These are phyloP conservation scores for Vigna radiata DNA, from an alignment of 306 rosid genomes.

Conservation along the genomic window DNA sequence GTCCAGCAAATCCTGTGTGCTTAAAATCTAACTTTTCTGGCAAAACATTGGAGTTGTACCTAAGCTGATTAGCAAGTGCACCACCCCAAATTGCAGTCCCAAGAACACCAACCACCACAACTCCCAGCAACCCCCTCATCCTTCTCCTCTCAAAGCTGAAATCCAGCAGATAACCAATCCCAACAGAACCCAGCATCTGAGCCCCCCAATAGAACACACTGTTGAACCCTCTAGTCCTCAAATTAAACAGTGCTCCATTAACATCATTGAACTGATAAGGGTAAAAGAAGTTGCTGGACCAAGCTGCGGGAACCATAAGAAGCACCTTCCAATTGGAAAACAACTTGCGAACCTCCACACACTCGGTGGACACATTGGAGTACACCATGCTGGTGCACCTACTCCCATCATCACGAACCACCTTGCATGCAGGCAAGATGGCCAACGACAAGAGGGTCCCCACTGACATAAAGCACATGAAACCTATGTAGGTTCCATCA, in stretches of 20 bases:
- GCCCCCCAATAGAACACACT: constrained; percentile 82
- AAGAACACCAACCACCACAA: constrained; percentile 60
- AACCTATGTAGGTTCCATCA: constrained; percentile 76
- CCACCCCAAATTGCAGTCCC: constrained; percentile 81
- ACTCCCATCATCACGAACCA: constrained; percentile 67
- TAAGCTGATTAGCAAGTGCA: constrained; percentile 74
- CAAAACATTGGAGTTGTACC: constrained; percentile 36
- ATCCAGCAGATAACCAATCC: constrained; percentile 71
- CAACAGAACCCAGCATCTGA: constrained; percentile 74
- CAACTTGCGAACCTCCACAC: constrained; percentile 56
- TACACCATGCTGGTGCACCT: constrained; percentile 57
- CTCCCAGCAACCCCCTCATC: constrained; percentile 65
- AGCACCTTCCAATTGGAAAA: constrained; percentile 73
- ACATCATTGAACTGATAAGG: constrained; percentile 81
- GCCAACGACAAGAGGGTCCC: constrained; percentile 62
- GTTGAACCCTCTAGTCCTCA: constrained; percentile 85
- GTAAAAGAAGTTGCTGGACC: constrained; percentile 78
- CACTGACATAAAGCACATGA: constrained; percentile 72
- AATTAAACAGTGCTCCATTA: constrained; percentile 58
- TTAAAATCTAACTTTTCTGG: constrained; percentile 68
- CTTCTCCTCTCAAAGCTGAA: constrained; percentile 73
- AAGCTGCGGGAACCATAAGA: constrained; percentile 72
- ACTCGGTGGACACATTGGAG: constrained; percentile 60
- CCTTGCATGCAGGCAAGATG: constrained; percentile 61
- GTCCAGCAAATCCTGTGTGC: constrained; percentile 74